Base-by-base conservation (phyloP, 176 grass and related monocot species). In the Metroxylon sagu region DNA sequence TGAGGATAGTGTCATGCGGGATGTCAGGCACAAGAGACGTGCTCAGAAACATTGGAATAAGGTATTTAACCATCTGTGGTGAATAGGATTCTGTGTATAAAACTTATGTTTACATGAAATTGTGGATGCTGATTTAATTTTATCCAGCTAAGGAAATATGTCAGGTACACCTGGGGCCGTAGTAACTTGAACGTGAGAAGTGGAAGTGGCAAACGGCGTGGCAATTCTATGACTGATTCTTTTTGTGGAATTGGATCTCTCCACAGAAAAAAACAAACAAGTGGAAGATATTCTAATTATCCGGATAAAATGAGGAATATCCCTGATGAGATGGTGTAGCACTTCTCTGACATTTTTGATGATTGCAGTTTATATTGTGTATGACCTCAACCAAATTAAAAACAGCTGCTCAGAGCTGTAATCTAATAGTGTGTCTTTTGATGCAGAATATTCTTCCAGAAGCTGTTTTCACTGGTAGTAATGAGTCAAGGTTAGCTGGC, bases 21-120 rank as follows among this genome's bases (percentile, higher is more conserved):
- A 58, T n/a, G 49, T 50, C 17, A 57, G 19, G 57, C 49, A 21
- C 21, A 54, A 59, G 8, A 48, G 53, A 39, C 30, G 35, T 70
- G 67, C 67, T 31, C 67, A 70, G 35, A 23, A 70, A 53, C 18
- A 70, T 14, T 70, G 54, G 67, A 25, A 59, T 27, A 70, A 70
- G 67, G 67, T 70, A 59, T 3, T 54, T 1, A 15, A n/a, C 18
- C 16, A 5, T 68, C n/a, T n/a, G 4, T 31, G 27, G 8, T 52
- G 52, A 43, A 12, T 21, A 39, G 5, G 7, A 3, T 43, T 43
- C 35, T 43, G 35, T 43, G 35, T 43, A 12, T 43, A 12, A 43
- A 43, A 43, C 1, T 43, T 43, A 43, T 10, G 12, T 43, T 43
- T 43, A 14, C 8, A 12, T 43, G 35, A 43, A 35, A 65, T 14